Evolutionary conservation across 176 grass and related monocot species (phyloP).

Genomic region (Phoenix dactylifera): DNA sequence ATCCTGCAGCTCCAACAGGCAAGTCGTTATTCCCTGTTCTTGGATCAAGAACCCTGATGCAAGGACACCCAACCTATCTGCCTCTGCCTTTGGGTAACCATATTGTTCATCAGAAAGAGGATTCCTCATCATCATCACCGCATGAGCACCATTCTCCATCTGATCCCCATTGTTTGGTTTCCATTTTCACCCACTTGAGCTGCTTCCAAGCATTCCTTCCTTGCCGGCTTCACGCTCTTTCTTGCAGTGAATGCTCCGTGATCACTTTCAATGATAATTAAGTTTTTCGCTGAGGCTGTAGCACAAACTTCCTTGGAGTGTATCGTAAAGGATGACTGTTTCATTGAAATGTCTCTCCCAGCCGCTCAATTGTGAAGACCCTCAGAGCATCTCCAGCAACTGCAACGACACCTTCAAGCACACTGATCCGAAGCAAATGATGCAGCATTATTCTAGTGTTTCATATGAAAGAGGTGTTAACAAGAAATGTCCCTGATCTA

Average conservation of each 20-base stretch:
- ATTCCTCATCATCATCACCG: conserved; percentile 55
- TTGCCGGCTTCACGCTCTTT: conserved; percentile 81
- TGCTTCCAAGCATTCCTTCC: conserved; percentile 82
- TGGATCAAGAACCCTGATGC: conserved; percentile 96
- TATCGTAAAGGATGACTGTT: conserved; percentile 75
- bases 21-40: conserved; percentile 76
- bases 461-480: conserved; percentile 89
- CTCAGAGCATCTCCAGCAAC: conserved; percentile 85
- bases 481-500: conserved; percentile 97
- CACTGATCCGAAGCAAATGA: conserved; percentile 98
- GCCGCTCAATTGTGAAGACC: conserved; percentile 81
- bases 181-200: conserved; percentile 61
- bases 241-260: conserved; percentile 78
- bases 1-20: conserved; percentile 85
- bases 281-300: conserved; percentile 73
- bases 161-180: conserved; percentile 45
- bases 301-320: conserved; percentile 91
- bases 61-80: conserved; percentile 95
- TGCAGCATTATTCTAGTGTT: conserved; percentile 87
- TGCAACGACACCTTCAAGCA: conserved; percentile 89
- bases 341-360: conserved; percentile 99
- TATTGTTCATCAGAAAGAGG: conserved; percentile 88
- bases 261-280: conserved; percentile 92
- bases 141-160: conserved; percentile 83
- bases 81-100: conserved; percentile 87